Base-by-base conservation (phyloP, 441 rosid species). In the Euphorbia schlechtendalii region DNA sequence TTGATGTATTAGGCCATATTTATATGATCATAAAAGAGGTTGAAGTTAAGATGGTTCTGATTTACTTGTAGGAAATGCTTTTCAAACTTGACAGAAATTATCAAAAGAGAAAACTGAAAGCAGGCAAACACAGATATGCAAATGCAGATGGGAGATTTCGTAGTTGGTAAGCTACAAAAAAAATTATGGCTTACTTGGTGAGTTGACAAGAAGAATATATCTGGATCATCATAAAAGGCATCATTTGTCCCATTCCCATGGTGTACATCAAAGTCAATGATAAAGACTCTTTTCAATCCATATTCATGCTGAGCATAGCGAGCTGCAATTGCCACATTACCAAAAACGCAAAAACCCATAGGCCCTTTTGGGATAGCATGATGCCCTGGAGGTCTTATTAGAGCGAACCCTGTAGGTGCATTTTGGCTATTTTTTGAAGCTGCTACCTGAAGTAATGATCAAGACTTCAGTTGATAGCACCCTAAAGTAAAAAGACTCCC, bases 201-300 rank as follows among this genome's bases (percentile, higher is more conserved):
- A 63, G 92, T 90, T 53, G 98, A 90, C 78, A 93, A 84, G 69
- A 93, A 93, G 81, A 88, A 90, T 68, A 90, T 78, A 78, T 93
- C 96, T 52, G 98, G 96, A 71, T 93, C 96, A 49, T 86, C 86
- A 14, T 83, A 76, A 81, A 92, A 93, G 18, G 89, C 89, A 75
- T 93, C 98, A 66, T 84, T 90, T 53, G 98, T 93, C 30, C 98
- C 98, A 77, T 93, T 93, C 64, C 98, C 98, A 61, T 93, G 97
- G 80, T 93, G 98, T 81, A 90, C 98, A 79, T 93, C 97, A 36
- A 93, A 93, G 83, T 93, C 98, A 74, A 90, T 84, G 62, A 93
- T 84, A 68, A 93, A 85, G 38, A 90, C 81, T 1, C 92, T 86
- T 74, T 80, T 84, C 67, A 93, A 76, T 65, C 92, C 88, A 75